Evolutionary conservation across 2,329 filamentous ascomycete genomes (phyloP).

Genomic region (Didymella pinodella): DNA sequence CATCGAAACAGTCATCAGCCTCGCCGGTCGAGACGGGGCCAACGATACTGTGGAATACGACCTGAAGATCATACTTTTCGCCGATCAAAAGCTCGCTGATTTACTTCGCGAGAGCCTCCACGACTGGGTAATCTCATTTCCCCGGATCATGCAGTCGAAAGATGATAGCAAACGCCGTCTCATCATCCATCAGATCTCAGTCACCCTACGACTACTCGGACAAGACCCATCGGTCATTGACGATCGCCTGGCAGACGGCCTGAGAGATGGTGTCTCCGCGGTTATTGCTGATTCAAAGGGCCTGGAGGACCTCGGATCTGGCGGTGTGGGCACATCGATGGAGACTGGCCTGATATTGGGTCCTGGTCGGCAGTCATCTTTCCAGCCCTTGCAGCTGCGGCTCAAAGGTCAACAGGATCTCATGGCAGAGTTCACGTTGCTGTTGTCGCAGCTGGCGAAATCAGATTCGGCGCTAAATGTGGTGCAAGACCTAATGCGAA

Average conservation of each 20-base stretch:
- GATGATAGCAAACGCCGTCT: constrained; percentile 80
- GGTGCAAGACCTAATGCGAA: constrained; percentile 70
- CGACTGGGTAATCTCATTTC: constrained; percentile 81
- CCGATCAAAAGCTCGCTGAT: constrained; percentile 69
- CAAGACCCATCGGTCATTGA: constrained; percentile 71
- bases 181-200: constrained; percentile 78
- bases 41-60: constrained; percentile 53
- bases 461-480: constrained; percentile 59
- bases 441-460: constrained; percentile 64
- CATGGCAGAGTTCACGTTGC: constrained; percentile 66
- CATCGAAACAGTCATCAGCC: constrained; percentile 80
- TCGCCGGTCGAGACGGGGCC: constrained; percentile 60
- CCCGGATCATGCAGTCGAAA: constrained; percentile 81
- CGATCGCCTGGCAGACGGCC: constrained; percentile 69
- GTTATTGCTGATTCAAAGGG: constrained; percentile 53
- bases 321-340: constrained; percentile 12
- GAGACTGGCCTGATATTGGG: constrained; percentile 30
- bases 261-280: constrained; percentile 75
- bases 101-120: constrained; percentile 75
- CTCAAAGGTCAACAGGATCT: constrained; percentile 73
- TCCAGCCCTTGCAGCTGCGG: constrained; percentile 64
- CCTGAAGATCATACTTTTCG: constrained; percentile 68
- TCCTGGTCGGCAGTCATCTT: constrained; percentile 49
- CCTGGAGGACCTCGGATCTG: constrained; percentile 29
- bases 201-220: constrained; percentile 72